Conservation (phyloP, 192 early-diverging fungal species). For the Coemansia sp. region DNA sequence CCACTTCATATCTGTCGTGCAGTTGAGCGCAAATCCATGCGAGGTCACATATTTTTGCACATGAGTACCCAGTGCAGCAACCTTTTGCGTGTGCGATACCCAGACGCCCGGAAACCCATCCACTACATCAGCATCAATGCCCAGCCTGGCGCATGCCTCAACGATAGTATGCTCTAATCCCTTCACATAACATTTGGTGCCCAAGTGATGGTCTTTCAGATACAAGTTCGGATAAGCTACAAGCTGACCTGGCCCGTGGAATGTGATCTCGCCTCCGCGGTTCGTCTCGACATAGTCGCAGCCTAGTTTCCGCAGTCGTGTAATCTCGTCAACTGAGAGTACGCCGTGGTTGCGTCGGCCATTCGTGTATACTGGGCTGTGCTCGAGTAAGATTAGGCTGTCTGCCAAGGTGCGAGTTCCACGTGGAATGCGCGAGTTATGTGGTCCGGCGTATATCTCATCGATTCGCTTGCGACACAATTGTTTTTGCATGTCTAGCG, state of each 20-base stretch:
- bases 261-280: constrained; percentile 93
- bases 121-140: constrained; percentile 61
- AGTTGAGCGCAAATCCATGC: constrained; percentile 96
- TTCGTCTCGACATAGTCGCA: constrained; percentile 67
- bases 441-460: constrained; percentile 26
- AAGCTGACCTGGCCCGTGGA: constrained; percentile 96
- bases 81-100: constrained; percentile 79
- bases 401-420: constrained; percentile 29
- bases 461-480: constrained; percentile 60
- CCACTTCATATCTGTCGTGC: constrained; percentile 83
- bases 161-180: constrained; percentile 78
- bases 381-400: constrained; percentile 72
- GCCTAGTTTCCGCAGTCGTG: constrained; percentile 61
- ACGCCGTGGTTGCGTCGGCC: constrained; percentile 78
- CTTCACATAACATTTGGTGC: constrained; percentile 76
- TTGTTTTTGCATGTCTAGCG: constrained; percentile 61
- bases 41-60: constrained; percentile 83
- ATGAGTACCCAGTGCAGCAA: constrained; percentile 93
- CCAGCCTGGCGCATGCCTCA: constrained; percentile 65
- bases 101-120: constrained; percentile 90
- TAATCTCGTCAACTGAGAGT: constrained; percentile 51
- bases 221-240: constrained; percentile 92
- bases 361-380: constrained; percentile 89
- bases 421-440: background rate
- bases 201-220: constrained; percentile 68